Percentiles rank a stretch among this genome's conserved stretches.
phyloP scores from a whole-genome alignment of 78 protist species.

The Dictyostelium firmibasis region DNA sequence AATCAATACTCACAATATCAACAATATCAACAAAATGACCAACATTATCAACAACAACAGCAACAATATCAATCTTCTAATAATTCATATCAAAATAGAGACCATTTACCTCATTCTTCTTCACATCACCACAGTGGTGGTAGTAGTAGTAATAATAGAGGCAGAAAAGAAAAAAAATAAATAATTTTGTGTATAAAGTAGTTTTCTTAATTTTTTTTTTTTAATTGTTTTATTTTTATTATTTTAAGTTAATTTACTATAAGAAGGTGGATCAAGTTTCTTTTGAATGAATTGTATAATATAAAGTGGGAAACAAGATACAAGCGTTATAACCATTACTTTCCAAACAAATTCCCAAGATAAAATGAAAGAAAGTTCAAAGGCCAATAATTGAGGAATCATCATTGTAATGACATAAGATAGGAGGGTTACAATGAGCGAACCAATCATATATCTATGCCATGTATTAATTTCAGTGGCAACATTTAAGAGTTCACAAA shows the following conservation, averaged over 20 bases:
- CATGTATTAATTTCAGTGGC: slow-evolving; percentile 90
- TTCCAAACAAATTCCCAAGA: slow-evolving; percentile 87
- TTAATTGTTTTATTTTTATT: background rate
- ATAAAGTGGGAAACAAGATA: slow-evolving; percentile 84
- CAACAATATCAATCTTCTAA: background rate
- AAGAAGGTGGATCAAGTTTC: slow-evolving; percentile 83
- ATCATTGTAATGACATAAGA: slow-evolving; percentile 81
- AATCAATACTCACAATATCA: background rate
- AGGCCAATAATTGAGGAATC: slow-evolving; percentile 84
- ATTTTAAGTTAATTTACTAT: slow-evolving; percentile 53
- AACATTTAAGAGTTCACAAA: slow-evolving; percentile 96
- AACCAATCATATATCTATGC: slow-evolving; percentile 81
- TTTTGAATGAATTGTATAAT: slow-evolving; percentile 61
- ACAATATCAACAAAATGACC: background rate
- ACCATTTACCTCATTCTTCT: background rate
- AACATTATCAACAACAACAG: background rate
- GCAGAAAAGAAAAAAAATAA: background rate
- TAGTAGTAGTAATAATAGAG: background rate
- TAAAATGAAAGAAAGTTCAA: slow-evolving; percentile 84
- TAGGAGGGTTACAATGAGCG: slow-evolving; percentile 68
- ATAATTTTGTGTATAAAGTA: background rate
- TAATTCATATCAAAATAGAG: background rate
- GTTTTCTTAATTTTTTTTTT: background rate
- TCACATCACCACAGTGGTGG: background rate
- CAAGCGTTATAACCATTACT: slow-evolving; percentile 79